Base-by-base conservation (phyloP, 1,284 basidiomycete species). In the Cryptococcus deneoformans region DNA sequence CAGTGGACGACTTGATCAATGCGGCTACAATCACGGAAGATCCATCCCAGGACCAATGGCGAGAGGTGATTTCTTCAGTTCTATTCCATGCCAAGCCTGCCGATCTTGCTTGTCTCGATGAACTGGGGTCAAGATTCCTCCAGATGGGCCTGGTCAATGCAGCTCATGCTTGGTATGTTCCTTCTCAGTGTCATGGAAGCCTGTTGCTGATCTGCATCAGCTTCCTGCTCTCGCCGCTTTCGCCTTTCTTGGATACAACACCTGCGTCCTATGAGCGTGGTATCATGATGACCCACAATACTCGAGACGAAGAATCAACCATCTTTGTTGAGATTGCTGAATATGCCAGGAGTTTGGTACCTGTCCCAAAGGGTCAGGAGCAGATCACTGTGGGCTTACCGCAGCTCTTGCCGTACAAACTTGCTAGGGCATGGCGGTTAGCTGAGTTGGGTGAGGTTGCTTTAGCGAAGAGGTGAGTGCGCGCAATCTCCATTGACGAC, bases 251-350 rank as follows among this genome's bases (percentile, higher is more conserved):
- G 11, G 87, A 87, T 50, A 53, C 66, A 52, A 65, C 69, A 12
- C 61, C 65, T n/a, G 61, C 67, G 11, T 63, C 75, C 10, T 63
- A 59, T 29, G 71, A 72, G 29, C 70, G 72, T 3, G 62, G 66
- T 8, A 71, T 75, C 40, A 64, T 65, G 45, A 59, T 76, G 1
- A 50, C 55, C 12, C 81, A 71, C 35, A 64, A 69, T 37, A 36
- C 58, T 1, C 39, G 59, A 10, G 70, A 70, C 60, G 64, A 71
- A 8, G 94, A 98, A 72, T 80, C 87, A 6, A 82, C 93, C 58
- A 84, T 96, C 61, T 86, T 97, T 64, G 88, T 92, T 6, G 96
- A 99, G 79, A 87, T 98, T 44, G 80, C 88, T 8, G 96, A 99
- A 78, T 99, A 92, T 72, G 93, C 92, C 0, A 76, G 93, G 57